These are phyloP conservation scores for Simplicillium aogashimaense DNA, from an alignment of 2,329 filamentous ascomycete genomes.

Conservation along the genomic window DNA sequence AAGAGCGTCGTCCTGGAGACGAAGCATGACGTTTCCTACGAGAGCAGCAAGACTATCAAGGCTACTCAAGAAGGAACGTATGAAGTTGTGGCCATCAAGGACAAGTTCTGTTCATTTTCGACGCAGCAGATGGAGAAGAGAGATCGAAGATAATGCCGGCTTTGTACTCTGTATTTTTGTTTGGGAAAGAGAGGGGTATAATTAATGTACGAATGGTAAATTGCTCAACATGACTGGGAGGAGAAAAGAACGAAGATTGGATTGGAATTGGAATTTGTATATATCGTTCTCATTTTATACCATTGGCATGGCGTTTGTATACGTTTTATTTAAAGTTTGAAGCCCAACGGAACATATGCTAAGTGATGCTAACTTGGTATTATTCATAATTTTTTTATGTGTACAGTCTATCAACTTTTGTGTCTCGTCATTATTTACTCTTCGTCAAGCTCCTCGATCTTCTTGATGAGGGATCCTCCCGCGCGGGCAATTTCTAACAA, in stretches of 20 bases:
- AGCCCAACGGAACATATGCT: background rate
- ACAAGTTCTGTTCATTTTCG: constrained; percentile 82
- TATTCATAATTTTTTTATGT: constrained; percentile 1
- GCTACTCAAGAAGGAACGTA: constrained; percentile 94
- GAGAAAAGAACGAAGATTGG: background rate
- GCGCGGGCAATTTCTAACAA: constrained; percentile 63
- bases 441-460: constrained; percentile 40
- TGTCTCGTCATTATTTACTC: constrained; percentile 4
- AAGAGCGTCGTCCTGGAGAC: constrained; percentile 80
- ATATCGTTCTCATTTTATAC: constrained; percentile 22
- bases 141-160: constrained; percentile 24
- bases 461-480: constrained; percentile 57
- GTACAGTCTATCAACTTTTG: constrained; percentile 3
- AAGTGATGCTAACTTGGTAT: background rate
- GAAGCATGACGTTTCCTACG: constrained; percentile 74
- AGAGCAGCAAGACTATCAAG: constrained; percentile 70
- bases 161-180: background rate
- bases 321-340: background rate
- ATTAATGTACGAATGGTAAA: too few relatives aligned
- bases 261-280: background rate
- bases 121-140: constrained; percentile 51
- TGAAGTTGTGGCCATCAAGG: constrained; percentile 93
- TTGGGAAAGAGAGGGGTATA: background rate
- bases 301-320: constrained; percentile 22
- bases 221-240: too few relatives aligned